phyloP scores from a whole-genome alignment of 177 flowering plant species.

The Vitis hybrid region DNA sequence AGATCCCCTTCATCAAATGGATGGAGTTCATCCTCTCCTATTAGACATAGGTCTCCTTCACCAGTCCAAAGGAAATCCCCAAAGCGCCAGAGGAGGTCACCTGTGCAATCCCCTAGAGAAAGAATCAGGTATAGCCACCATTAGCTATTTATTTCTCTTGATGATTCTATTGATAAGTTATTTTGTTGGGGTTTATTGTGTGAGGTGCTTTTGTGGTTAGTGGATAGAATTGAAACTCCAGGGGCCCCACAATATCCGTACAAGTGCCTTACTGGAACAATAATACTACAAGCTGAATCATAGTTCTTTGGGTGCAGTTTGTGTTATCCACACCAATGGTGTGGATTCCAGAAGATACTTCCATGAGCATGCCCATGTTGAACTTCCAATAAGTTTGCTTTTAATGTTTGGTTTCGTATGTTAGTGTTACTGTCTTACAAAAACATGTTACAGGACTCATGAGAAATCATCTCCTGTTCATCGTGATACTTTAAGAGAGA shows the following conservation, averaged over 20 bases:
- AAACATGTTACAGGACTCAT: constrained; percentile 25
- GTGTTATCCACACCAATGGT: background rate
- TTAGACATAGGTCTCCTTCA: constrained; percentile 35
- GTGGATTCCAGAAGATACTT: background rate
- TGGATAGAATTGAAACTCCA: too few species aligned
- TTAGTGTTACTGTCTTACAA: constrained; percentile 3
- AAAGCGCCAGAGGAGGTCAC: constrained; percentile 40
- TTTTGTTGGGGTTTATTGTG: too few species aligned
- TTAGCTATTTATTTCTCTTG: background rate
- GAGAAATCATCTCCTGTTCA: constrained; percentile 41
- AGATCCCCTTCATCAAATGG: constrained; percentile 33
- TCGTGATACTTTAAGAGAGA: constrained; percentile 11
- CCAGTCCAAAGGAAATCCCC: constrained; percentile 40
- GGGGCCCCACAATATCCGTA: too few species aligned
- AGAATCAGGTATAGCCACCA: constrained; percentile 38
- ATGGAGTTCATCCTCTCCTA: constrained; percentile 37
- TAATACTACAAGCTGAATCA: too few species aligned
- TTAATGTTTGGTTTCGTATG: too few species aligned
- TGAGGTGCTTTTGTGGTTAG: background rate
- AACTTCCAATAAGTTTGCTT: too few species aligned
- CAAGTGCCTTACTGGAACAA: too few species aligned
- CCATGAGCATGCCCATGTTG: too few species aligned
- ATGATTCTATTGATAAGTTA: background rate
- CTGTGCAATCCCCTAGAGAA: constrained; percentile 40
- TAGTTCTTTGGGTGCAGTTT: background rate